phyloP scores from a whole-genome alignment of 345 rosid genomes.

The Populus euphratica region DNA sequence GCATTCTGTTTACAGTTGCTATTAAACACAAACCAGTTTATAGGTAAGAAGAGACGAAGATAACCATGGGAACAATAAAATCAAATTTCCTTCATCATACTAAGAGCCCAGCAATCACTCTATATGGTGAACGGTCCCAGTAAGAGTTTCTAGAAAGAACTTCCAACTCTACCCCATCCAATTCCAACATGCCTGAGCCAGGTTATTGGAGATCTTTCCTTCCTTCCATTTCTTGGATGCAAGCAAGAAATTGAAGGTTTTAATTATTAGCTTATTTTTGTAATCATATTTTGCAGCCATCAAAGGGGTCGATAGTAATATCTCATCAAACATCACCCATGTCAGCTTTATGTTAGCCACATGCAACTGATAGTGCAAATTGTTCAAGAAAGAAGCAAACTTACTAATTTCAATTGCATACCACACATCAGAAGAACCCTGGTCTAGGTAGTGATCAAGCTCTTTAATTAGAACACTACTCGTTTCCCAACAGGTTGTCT shows the following conservation, averaged over 20 bases:
- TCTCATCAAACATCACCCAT: background rate
- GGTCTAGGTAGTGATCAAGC: no score
- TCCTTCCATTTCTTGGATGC: background rate
- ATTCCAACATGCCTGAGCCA: background rate
- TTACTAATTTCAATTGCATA: background rate
- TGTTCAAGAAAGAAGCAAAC: background rate
- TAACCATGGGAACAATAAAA: background rate
- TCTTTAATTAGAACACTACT: no score
- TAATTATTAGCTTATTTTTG: background rate
- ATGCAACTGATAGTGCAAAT: background rate
- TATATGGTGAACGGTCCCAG: no score
- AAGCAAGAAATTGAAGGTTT: background rate
- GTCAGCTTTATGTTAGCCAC: background rate
- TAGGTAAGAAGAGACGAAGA: background rate
- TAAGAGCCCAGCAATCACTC: no score
- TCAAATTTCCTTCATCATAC: no score
- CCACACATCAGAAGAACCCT: background rate
- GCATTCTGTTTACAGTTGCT: background rate
- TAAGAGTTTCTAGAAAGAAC: background rate
- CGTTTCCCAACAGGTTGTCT: no score
- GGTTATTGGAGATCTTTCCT: background rate
- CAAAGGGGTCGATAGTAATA: background rate
- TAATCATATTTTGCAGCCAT: background rate
- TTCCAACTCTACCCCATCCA: background rate
- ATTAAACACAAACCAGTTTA: background rate